These are phyloP conservation scores for Hydnomerulius pinastri DNA, from an alignment of 768 basidiomycete species.

Conservation along the genomic window DNA sequence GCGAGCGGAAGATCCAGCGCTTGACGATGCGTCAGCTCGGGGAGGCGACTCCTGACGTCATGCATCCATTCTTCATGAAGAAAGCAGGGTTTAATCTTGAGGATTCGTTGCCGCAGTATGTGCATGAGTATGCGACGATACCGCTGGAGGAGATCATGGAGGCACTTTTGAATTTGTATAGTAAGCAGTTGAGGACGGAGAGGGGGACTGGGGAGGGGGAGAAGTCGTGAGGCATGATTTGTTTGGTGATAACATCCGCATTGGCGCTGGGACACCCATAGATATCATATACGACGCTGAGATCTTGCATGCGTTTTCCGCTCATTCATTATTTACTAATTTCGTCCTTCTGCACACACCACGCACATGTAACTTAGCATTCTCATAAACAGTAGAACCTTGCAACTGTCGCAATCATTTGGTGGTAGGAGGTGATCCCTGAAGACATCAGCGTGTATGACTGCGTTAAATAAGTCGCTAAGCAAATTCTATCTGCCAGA, in stretches of 20 bases:
- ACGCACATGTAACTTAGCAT: background rate
- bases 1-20: conserved; percentile 71
- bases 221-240: background rate
- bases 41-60: conserved; percentile 86
- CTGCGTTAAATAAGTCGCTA: conserved; percentile 10
- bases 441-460: conserved; percentile 1
- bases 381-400: background rate
- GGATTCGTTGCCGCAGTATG: conserved; percentile 83
- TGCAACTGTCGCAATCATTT: background rate
- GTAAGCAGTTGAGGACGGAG: conserved; percentile 59
- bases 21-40: conserved; percentile 84
- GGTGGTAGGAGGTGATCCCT: no score
- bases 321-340: no score
- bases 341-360: background rate
- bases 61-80: conserved; percentile 87
- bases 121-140: conserved; percentile 82
- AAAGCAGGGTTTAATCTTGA: conserved; percentile 82
- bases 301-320: no score
- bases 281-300: no score
- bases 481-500: conserved; percentile 32
- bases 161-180: conserved; percentile 73
- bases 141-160: conserved; percentile 87
- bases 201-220: conserved; percentile 16
- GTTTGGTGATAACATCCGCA: no score
- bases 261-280: no score